phyloP scores from a whole-genome alignment of 148 eudicot genomes.

The Fallopia convolvulus region DNA sequence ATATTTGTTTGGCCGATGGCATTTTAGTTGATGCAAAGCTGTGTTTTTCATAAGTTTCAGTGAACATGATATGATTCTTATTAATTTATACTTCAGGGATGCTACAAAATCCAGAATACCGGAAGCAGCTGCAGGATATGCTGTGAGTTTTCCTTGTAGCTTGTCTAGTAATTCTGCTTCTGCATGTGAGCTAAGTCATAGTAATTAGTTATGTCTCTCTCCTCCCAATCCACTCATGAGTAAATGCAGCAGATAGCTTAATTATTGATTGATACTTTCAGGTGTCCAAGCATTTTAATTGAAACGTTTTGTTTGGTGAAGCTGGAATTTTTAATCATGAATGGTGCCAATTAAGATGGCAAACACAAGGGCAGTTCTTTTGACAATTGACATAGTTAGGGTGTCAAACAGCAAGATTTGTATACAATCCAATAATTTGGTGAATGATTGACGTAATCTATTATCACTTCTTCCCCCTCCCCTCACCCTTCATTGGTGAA shows the following conservation, averaged over 20 bases:
- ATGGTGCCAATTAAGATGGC: neutral
- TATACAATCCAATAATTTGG: neutral
- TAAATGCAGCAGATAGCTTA: neutral
- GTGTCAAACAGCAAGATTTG: neutral
- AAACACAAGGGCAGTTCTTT: too few relatives aligned
- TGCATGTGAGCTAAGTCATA: neutral
- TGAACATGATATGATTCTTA: neutral
- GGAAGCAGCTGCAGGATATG: conserved; percentile 89
- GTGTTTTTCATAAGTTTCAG: neutral
- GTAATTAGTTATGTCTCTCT: too few relatives aligned
- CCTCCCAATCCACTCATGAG: too few relatives aligned
- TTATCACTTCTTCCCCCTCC: neutral
- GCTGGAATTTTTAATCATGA: neutral
- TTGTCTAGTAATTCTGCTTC: neutral
- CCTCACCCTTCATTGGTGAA: neutral
- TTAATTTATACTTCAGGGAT: conserved; percentile 63
- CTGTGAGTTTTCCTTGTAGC: conserved; percentile 44
- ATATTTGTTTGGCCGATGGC: neutral
- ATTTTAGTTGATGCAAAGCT: neutral
- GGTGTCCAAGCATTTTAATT: neutral
- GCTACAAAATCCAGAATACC: conserved; percentile 88
- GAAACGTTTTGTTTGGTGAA: neutral
- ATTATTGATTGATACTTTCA: neutral
- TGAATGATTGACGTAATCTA: neutral
- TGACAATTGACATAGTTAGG: neutral